Base-by-base conservation (phyloP, 805 yeast genomes). In the Saccharomycopsis malanga region DNA sequence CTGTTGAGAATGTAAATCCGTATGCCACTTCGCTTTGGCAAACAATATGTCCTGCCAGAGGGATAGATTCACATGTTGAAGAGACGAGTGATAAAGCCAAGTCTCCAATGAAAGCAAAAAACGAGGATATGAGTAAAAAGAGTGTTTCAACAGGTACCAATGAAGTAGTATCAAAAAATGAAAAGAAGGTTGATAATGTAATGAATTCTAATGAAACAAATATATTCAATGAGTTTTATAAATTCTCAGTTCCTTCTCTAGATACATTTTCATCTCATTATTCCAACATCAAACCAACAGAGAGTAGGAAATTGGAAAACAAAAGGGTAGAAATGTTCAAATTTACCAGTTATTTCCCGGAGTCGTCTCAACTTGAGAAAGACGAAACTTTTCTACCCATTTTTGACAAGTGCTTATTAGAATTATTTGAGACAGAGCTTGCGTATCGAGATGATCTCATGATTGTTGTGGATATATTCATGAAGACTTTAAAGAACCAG, bases 381-480 rank as follows among this genome's bases (percentile, higher is more conserved):
- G 20, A 9, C n/a, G 7, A 14, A 18, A 18, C n/a, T 34, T 18
- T 34, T 15, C 27, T 17, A 20, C n/a, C 12, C 23, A 18, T 37
- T 21, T 46, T 29, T 27, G 45, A 42, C 21, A 36, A 35, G 22
- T 35, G 38, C 17, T n/a, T 42, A 9, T 15, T 24, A 10, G 72
- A 68, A 49, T 57, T 68, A 5, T 60, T 66, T 41, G 55, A 56
- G 17, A 64, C 71, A 10, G 73, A 68, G 47, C 49, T 57, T 14
- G 54, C 54, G n/a, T 68, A 64, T 47, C 58, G 65, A 7, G 57
- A 57, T 14, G 72, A 69, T 46, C 52, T 68, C 56, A 59, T 53
- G 1, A 66, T 66, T 2, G 56, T 64, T 4, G 60, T 60, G n/a
- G 57, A 62, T 15, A 53, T 64, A 3, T 61, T 61, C 44, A 53